These are phyloP conservation scores for Boletus smithii DNA, from an alignment of 1,284 basidiomycete species.

Conservation along the genomic window DNA sequence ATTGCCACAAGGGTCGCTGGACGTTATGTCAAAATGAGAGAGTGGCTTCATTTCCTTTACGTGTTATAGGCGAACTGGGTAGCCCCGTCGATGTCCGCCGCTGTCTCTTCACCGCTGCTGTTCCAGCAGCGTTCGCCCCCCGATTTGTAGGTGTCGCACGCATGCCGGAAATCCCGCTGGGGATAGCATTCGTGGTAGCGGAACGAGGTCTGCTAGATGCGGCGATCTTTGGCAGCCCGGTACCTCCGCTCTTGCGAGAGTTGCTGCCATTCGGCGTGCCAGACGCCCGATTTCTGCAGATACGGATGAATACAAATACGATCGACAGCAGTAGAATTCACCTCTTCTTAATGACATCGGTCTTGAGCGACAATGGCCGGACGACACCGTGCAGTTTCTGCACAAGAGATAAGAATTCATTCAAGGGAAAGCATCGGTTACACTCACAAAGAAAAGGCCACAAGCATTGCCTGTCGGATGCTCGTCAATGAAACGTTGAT, in stretches of 20 bases:
- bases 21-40: slow-evolving; percentile 15
- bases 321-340: slow-evolving; percentile 29
- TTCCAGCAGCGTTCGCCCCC: slow-evolving; percentile 31
- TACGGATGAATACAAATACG: slow-evolving; percentile 7
- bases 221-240: slow-evolving; percentile 65
- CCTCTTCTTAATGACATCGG: slow-evolving; percentile 98
- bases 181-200: slow-evolving; percentile 56
- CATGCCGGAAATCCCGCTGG: slow-evolving; percentile 42
- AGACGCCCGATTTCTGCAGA: slow-evolving; percentile 71
- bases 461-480: slow-evolving; percentile 69
- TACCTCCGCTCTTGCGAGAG: slow-evolving; percentile 55
- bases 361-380: slow-evolving; percentile 90
- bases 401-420: slow-evolving; percentile 18
- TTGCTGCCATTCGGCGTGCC: slow-evolving; percentile 56
- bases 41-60: slow-evolving; percentile 34
- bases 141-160: slow-evolving; percentile 39
- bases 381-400: slow-evolving; percentile 95
- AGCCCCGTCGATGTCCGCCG: slow-evolving; percentile 65
- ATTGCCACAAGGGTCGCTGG: background rate
- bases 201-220: slow-evolving; percentile 50
- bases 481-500: slow-evolving; percentile 11
- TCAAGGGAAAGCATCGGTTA: slow-evolving; percentile 2
- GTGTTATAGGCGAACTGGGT: slow-evolving; percentile 37
- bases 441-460: slow-evolving; percentile 84
- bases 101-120: slow-evolving; percentile 70